phyloP scores from a whole-genome alignment of 1,284 basidiomycete genomes.

The Malassezia japonica region DNA sequence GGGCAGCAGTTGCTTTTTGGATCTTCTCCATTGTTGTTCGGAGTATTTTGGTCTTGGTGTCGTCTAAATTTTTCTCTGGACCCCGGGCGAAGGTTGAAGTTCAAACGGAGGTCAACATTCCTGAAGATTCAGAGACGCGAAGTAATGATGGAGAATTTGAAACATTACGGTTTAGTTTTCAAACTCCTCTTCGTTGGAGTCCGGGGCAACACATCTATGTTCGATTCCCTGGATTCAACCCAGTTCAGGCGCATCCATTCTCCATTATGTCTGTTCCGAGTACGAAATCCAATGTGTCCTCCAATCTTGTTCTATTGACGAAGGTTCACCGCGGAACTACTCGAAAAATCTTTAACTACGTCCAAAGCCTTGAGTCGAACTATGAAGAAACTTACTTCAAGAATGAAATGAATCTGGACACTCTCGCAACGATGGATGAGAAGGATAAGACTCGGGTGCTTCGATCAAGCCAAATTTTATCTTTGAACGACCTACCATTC shows the following conservation, averaged over 20 bases:
- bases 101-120: no score
- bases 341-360: neutral
- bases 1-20: conserved; percentile 13
- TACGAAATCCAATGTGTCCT: neutral
- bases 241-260: conserved; percentile 12
- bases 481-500: no score
- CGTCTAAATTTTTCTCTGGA: conserved; percentile 4
- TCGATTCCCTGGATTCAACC: conserved; percentile 8
- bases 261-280: conserved; percentile 9
- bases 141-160: neutral
- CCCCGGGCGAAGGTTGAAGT: conserved; percentile 4
- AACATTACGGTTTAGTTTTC: conserved; percentile 1
- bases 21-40: conserved; percentile 4
- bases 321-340: neutral
- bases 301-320: neutral
- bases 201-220: conserved; percentile 15
- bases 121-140: no score
- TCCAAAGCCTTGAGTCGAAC: neutral
- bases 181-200: conserved; percentile 12
- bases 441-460: no score
- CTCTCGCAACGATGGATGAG: no score
- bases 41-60: neutral
- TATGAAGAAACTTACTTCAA: neutral
- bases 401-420: neutral
- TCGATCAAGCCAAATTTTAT: no score